A percentile compares a stretch with the other conserved stretches of the same genome.
phyloP scores from a whole-genome alignment of 2,329 filamentous ascomycete species.

The Mycogone perniciosa region DNA sequence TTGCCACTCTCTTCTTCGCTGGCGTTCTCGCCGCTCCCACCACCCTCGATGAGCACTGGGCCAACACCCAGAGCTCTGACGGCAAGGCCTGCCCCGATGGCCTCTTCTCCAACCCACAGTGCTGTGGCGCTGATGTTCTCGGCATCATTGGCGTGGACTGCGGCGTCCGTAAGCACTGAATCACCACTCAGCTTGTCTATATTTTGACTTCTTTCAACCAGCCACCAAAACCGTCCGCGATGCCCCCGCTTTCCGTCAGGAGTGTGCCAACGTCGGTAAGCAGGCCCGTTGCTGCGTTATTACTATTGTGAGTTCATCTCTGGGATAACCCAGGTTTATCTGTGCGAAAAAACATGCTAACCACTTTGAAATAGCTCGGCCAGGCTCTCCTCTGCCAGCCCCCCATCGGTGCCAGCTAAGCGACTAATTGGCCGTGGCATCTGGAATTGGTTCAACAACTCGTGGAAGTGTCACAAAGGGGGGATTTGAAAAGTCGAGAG shows the following conservation, averaged over 20 bases:
- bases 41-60: neutral
- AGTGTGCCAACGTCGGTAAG: neutral
- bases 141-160: conserved; percentile 43
- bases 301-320: conserved; percentile 5
- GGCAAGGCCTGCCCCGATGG: conserved; percentile 14
- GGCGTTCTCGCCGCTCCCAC: conserved; percentile 16
- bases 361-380: neutral
- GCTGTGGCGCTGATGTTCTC: conserved; percentile 44
- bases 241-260: neutral
- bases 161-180: conserved; percentile 12
- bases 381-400: conserved; percentile 6
- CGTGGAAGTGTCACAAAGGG: too few species aligned
- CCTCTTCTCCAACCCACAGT: conserved; percentile 30
- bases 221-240: neutral
- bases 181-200: neutral
- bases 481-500: too few species aligned
- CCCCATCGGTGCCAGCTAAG: neutral
- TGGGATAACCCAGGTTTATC: neutral
- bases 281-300: conserved; percentile 9
- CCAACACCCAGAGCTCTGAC: neutral
- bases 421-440: too few species aligned
- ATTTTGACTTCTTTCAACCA: neutral
- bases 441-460: too few species aligned
- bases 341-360: neutral
- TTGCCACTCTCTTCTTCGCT: conserved; percentile 13